phyloP scores from a whole-genome alignment of 352 stramenopile genomes.

The Globisporangium uncinulatum region DNA sequence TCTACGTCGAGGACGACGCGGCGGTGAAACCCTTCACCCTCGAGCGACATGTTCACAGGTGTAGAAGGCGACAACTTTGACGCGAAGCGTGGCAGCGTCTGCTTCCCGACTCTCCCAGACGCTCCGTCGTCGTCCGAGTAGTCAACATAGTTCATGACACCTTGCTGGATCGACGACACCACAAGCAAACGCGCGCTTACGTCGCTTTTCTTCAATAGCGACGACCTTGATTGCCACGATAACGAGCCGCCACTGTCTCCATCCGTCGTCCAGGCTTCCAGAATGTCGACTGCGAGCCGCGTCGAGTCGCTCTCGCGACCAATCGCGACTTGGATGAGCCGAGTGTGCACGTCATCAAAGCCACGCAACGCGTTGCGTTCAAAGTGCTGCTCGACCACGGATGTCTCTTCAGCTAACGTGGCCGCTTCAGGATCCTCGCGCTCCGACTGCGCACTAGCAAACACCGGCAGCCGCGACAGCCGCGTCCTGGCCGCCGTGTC shows the following conservation, averaged over 20 bases:
- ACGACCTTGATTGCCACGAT: neutral
- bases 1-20: conserved; percentile 29
- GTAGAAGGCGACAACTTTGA: neutral
- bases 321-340: conserved; percentile 8
- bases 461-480: neutral
- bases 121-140: neutral
- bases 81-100: neutral
- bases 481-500: neutral
- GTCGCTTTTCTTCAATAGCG: neutral
- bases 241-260: neutral
- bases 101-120: neutral
- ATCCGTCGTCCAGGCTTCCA: conserved; percentile 9
- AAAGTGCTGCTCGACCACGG: conserved; percentile 2
- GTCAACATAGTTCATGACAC: neutral
- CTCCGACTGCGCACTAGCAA: neutral
- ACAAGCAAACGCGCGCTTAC: neutral
- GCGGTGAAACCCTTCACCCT: conserved; percentile 42
- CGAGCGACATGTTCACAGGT: conserved; percentile 16
- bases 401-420: neutral
- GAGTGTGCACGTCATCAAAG: neutral
- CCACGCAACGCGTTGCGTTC: neutral
- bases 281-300: conserved; percentile 1
- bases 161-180: neutral
- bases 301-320: neutral
- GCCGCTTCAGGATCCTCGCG: neutral